phyloP scores from a whole-genome alignment of 1,284 basidiomycete genomes.

The Erythrobasidium hasegawianum region DNA sequence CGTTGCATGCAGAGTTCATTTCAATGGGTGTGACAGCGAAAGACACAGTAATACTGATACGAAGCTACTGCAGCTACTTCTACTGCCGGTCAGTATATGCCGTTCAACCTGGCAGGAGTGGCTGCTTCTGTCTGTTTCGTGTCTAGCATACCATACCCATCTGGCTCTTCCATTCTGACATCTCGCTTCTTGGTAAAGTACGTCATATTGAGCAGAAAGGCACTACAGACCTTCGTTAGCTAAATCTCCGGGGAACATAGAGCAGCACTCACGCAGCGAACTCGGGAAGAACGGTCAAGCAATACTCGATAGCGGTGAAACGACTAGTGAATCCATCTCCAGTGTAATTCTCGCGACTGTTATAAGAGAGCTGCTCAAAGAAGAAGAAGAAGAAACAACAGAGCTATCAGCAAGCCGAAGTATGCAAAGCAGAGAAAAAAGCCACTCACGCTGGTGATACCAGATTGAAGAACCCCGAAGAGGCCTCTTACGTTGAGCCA shows the following conservation, averaged over 20 bases:
- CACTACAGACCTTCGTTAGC: neutral
- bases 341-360: slow-evolving; percentile 17
- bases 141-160: too few species aligned
- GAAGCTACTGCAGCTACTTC: too few species aligned
- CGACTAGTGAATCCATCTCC: slow-evolving; percentile 19
- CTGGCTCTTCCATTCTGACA: too few species aligned
- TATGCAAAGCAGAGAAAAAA: neutral
- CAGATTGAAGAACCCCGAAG: slow-evolving; percentile 22
- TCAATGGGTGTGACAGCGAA: too few species aligned
- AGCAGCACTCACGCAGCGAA: slow-evolving; percentile 15
- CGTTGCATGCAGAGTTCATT: too few species aligned
- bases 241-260: neutral
- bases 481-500: slow-evolving; percentile 16
- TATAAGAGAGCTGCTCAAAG: slow-evolving; percentile 31
- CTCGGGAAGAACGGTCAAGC: slow-evolving; percentile 16
- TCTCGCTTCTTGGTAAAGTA: slow-evolving; percentile 22
- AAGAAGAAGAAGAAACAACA: too few species aligned
- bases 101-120: too few species aligned
- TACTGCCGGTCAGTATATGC: too few species aligned
- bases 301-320: slow-evolving; percentile 23
- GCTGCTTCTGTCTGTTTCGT: too few species aligned
- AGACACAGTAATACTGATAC: too few species aligned
- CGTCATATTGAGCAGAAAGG: slow-evolving; percentile 20
- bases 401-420: neutral
- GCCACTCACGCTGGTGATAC: slow-evolving; percentile 5